Evolutionary conservation across 106 monocot species (phyloP).

Genomic region (Triglochin maritima): DNA sequence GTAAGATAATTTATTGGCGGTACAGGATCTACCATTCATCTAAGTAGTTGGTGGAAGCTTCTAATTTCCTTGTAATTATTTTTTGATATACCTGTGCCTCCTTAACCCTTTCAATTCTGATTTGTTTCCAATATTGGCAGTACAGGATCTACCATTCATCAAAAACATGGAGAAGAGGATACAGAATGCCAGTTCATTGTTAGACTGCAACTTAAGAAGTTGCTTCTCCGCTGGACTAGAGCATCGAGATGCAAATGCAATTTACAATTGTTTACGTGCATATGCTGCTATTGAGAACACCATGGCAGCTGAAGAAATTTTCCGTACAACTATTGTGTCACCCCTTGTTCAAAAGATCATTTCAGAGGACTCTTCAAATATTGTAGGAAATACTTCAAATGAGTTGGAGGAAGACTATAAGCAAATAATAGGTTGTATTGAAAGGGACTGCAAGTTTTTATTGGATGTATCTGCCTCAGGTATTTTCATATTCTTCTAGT

Average conservation of each 20-base stretch:
- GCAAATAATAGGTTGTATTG: conserved; percentile 48
- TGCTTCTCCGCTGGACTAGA: conserved; percentile 78
- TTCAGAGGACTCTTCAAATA: conserved; percentile 29
- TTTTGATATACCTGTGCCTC: not conserved
- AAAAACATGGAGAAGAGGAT: conserved; percentile 96
- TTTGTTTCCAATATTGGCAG: conserved; percentile 37
- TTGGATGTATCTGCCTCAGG: conserved; percentile 91
- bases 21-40: conserved; percentile 93
- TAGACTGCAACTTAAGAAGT: conserved; percentile 59
- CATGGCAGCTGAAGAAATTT: conserved; percentile 81
- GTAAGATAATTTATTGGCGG: too few species aligned
- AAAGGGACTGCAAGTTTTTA: conserved; percentile 83
- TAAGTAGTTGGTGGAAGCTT: conserved; percentile 9
- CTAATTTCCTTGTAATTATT: not conserved
- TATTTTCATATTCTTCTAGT: conserved; percentile 1
- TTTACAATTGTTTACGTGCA: conserved; percentile 93
- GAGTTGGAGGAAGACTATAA: conserved; percentile 69
- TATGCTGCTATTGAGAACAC: conserved; percentile 96
- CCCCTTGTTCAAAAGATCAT: conserved; percentile 72
- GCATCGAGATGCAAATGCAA: conserved; percentile 55
- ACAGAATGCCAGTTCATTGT: conserved; percentile 45
- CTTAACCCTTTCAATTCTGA: not conserved
- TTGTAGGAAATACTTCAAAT: conserved; percentile 37
- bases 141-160: conserved; percentile 93
- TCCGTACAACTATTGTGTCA: conserved; percentile 64